phyloP scores from a whole-genome alignment of 176 grass and related monocot species.

The Ampelocalamus luodianensis region DNA sequence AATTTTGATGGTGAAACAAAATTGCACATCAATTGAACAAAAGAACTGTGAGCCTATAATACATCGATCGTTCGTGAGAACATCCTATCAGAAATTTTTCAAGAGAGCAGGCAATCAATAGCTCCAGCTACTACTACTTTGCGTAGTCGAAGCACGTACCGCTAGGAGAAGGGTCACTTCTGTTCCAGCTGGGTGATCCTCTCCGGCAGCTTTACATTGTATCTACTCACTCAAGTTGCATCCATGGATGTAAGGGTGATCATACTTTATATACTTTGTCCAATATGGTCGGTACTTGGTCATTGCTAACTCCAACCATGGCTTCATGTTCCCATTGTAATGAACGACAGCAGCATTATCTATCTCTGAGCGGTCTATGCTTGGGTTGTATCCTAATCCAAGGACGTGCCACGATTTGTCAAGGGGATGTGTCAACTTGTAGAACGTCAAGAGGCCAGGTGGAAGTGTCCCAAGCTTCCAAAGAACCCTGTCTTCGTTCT shows the following conservation, averaged over 20 bases:
- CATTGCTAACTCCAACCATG: conserved; percentile 99
- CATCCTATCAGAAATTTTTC: not conserved
- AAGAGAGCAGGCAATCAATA: not conserved
- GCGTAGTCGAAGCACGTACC: not conserved
- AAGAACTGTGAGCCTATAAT: conserved; percentile 30
- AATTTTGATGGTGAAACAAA: not conserved
- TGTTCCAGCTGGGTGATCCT: not conserved
- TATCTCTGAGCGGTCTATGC: conserved; percentile 89
- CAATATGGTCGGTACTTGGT: conserved; percentile 90
- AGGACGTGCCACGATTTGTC: conserved; percentile 99
- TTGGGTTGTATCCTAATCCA: conserved; percentile 95
- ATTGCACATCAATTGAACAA: conserved; percentile 51
- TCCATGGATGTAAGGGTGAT: conserved; percentile 81
- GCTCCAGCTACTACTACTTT: conserved; percentile 28
- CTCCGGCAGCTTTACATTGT: conserved; percentile 1
- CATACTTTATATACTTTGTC: conserved; percentile 97
- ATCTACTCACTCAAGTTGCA: conserved; percentile 88
- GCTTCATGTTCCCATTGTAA: conserved; percentile 99
- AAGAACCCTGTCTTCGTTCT: conserved; percentile 98
- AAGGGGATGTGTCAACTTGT: conserved; percentile 96
- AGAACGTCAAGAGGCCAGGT: conserved; percentile 90
- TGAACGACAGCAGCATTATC: conserved; percentile 89
- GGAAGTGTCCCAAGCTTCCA: conserved; percentile 98
- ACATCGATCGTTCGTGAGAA: not conserved
- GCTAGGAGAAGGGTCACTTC: conserved; percentile 1